Evolutionary conservation across 257 asterid genomes (phyloP), one percentile per base, ranked within the genome.

Genomic region (Avicennia marina): DNA sequence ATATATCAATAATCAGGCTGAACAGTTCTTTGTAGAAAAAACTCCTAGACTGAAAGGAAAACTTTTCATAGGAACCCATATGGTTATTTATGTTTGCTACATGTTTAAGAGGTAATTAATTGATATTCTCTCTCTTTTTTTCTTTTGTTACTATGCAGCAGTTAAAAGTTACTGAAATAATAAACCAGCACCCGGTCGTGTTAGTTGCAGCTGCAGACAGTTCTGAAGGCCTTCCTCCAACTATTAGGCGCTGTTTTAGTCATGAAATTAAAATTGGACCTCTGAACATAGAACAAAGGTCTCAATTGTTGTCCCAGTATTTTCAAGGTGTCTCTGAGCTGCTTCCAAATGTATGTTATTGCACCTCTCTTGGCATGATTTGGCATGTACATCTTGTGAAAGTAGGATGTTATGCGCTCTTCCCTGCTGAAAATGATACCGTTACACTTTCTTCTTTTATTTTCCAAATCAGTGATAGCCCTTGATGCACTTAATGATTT

Each of bases 181-280:
- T 58, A 56, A 75, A 71, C 78, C 73, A 65, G 67, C 94, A 83
- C 54, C 95, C 84, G 4, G 79, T 88, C 68, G 76, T 93, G 69
- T 83, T 93, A 54, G 69, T 93, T 65, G 96, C 98, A 22, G 76
- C 94, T 68, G 93, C 90, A 44, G 95, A 89, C 58, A 78, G 68
- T 69, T 67, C 84, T 60, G 98, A 93, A 80, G 98, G 95, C 55
- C 85, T 88, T 45, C 94, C 95, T 69, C 89, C 90, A 64, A 65
- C 78, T 41, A 83, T 93, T 53, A 79, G 98, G 58, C 95, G 95
- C 13, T 88, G 97, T 66, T 93, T 89, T 71, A 93, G 90, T 68
- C 98, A 85, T 79, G 98, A 93, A 83, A 69, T 93, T 46, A 82
- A 77, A 54, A 76, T 93, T 79, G 90, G 77, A 51, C 75, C 89